Evolutionary conservation across 2,329 filamentous ascomycete species (phyloP).

Genomic region (Diaporthe eres): DNA sequence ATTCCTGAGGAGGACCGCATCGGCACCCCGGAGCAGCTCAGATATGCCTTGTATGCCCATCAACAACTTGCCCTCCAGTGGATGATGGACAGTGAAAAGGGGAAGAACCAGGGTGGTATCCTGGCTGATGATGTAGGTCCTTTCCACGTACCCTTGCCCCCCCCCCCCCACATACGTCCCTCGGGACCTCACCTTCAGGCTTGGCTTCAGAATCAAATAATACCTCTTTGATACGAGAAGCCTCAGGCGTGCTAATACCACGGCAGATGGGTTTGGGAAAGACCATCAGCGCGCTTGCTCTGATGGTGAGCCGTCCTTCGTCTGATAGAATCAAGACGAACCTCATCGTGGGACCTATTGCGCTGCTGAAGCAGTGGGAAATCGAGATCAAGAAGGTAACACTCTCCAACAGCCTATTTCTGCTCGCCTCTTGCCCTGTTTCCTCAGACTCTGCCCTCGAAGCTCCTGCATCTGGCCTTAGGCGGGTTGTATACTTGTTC

Average conservation of each 20-base stretch:
- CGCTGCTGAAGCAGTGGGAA: constrained; percentile 87
- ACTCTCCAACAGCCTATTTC: neutral
- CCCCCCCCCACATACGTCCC: too few species aligned
- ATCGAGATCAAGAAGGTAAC: constrained; percentile 74
- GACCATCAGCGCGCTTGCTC: constrained; percentile 84
- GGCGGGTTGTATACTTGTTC: neutral
- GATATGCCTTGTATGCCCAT: constrained; percentile 80
- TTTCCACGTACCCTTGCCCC: neutral
- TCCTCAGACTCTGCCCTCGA: neutral
- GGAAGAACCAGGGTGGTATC: constrained; percentile 83
- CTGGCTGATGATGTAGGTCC: constrained; percentile 73
- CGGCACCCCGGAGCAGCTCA: constrained; percentile 78
- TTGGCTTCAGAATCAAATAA: neutral
- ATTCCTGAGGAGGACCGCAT: constrained; percentile 73
- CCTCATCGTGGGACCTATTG: constrained; percentile 86
- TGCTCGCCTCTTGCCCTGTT: neutral
- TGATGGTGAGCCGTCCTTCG: constrained; percentile 80
- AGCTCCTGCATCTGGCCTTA: neutral
- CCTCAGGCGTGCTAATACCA: neutral
- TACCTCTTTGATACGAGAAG: too few species aligned
- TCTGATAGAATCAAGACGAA: constrained; percentile 75
- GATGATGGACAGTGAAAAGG: constrained; percentile 81
- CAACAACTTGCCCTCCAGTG: constrained; percentile 84
- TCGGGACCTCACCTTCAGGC: neutral
- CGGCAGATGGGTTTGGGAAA: constrained; percentile 82